These are phyloP conservation scores for Pythium sp. DNA, from an alignment of 352 stramenopile species.

Conservation along the genomic window DNA sequence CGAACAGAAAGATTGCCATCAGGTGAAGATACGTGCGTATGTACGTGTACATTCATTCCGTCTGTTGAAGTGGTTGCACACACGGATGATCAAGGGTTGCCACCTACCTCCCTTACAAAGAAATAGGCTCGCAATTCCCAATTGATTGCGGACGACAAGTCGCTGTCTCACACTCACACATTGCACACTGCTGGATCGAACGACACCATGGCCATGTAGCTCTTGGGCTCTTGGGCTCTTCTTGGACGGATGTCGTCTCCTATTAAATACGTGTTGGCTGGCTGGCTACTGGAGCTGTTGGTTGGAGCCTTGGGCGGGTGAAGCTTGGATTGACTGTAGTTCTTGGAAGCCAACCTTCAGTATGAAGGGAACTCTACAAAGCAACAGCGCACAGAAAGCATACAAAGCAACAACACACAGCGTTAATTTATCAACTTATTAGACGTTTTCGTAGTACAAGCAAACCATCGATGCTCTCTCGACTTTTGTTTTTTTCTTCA, in stretches of 20 bases:
- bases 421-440: background rate
- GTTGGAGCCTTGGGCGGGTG: background rate
- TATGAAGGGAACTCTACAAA: slow-evolving; percentile 7
- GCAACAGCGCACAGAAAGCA: background rate
- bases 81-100: too few relatives aligned
- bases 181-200: background rate
- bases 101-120: background rate
- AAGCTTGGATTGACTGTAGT: background rate
- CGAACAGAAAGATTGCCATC: too few relatives aligned
- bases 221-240: background rate
- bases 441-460: background rate
- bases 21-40: too few relatives aligned
- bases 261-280: background rate
- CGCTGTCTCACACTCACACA: background rate
- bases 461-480: too few relatives aligned
- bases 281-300: background rate
- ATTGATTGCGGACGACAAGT: background rate
- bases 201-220: background rate
- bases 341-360: background rate
- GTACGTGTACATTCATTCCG: too few relatives aligned
- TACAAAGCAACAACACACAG: background rate
- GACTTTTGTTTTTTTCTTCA: background rate
- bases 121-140: background rate
- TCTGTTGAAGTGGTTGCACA: too few relatives aligned
- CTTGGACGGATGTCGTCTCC: background rate